phyloP scores from a whole-genome alignment of 2,329 filamentous ascomycete species.

The Aspergillus sergii region DNA sequence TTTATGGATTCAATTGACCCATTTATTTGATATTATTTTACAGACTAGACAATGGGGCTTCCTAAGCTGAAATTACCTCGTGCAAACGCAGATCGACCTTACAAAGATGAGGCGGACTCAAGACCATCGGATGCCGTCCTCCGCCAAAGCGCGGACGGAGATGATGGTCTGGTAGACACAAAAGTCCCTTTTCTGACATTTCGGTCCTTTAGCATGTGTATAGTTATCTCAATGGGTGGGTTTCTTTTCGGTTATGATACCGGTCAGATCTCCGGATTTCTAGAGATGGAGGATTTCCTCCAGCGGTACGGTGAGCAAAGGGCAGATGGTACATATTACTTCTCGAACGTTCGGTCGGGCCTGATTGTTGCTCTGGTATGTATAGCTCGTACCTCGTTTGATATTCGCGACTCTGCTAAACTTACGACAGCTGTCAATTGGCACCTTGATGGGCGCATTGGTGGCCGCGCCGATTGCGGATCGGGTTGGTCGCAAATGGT shows the following conservation, averaged over 20 bases:
- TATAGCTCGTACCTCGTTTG: background rate
- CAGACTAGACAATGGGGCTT: background rate
- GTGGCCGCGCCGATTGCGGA: constrained; percentile 45
- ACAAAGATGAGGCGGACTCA: background rate
- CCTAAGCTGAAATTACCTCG: constrained; percentile 1
- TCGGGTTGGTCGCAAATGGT: constrained; percentile 46
- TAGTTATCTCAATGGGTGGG: constrained; percentile 51
- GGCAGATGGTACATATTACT: constrained; percentile 35
- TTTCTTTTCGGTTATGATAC: constrained; percentile 48
- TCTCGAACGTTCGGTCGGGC: constrained; percentile 46
- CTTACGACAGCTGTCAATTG: constrained; percentile 42
- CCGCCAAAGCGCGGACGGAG: background rate
- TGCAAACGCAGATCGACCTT: background rate
- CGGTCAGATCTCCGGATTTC: constrained; percentile 48
- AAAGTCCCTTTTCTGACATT: constrained; percentile 31
- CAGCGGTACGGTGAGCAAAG: constrained; percentile 38
- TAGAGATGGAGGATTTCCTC: constrained; percentile 46
- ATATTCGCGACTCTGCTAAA: background rate
- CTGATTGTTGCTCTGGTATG: constrained; percentile 46
- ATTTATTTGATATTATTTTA: background rate
- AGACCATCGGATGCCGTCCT: background rate
- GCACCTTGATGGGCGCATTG: constrained; percentile 47
- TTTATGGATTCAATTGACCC: background rate
- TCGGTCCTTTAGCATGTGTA: constrained; percentile 37
- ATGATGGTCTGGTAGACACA: constrained; percentile 15